These are phyloP conservation scores for Pythium monospermum DNA, from an alignment of 352 stramenopile species.

Conservation along the genomic window DNA sequence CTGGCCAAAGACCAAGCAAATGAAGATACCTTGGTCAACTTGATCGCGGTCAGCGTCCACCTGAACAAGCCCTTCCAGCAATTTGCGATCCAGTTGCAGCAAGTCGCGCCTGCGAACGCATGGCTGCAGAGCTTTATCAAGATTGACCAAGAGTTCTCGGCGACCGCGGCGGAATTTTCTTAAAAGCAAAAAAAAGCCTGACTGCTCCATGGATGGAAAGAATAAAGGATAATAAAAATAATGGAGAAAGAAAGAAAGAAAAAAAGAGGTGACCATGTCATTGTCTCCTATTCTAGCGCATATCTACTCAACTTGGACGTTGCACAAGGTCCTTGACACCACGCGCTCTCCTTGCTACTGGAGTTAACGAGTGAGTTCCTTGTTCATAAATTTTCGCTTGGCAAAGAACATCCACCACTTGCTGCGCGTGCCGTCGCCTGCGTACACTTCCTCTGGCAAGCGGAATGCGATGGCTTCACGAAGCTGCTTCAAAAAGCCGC, in stretches of 20 bases:
- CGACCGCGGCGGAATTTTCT: slow-evolving; percentile 63
- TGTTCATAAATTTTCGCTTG: slow-evolving; percentile 95
- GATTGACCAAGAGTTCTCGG: slow-evolving; percentile 63
- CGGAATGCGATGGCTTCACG: slow-evolving; percentile 78
- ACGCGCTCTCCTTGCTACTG: no score
- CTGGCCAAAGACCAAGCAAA: slow-evolving; percentile 80
- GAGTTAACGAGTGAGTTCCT: slow-evolving; percentile 78
- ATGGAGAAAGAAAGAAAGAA: no score
- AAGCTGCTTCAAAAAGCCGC: slow-evolving; percentile 89
- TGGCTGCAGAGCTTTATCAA: slow-evolving; percentile 69
- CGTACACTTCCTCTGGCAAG: slow-evolving; percentile 80
- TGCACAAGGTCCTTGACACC: no score
- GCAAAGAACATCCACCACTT: slow-evolving; percentile 95
- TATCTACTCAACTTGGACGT: no score
- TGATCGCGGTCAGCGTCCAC: slow-evolving; percentile 89
- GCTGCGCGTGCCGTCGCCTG: slow-evolving; percentile 79
- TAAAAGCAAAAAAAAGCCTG: no score
- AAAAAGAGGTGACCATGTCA: no score
- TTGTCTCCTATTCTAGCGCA: no score
- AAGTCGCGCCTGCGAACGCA: slow-evolving; percentile 60
- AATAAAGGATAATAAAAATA: no score
- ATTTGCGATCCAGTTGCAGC: slow-evolving; percentile 78
- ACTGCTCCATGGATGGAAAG: no score
- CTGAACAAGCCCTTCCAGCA: slow-evolving; percentile 81
- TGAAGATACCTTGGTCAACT: slow-evolving; percentile 93